Evolutionary conservation across 225 moss, liverwort and hornwort genomes (phyloP), one percentile per base, ranked within the genome.

Genomic region (Thuidium tamariscinum): DNA sequence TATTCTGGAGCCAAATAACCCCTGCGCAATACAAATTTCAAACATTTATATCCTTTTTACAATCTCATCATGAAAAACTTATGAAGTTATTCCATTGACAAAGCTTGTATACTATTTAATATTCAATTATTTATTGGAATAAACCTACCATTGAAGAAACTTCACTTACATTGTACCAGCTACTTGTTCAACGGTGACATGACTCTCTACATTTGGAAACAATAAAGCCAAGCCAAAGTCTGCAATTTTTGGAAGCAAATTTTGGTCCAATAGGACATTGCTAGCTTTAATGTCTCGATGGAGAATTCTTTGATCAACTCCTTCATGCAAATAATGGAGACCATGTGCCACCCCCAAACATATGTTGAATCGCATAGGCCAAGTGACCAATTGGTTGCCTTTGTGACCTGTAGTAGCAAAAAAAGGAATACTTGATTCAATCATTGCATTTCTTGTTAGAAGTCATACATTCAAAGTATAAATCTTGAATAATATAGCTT

Each of bases 1-100:
- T 95, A 94, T 30, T 95, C 84, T 67, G 90, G 93, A 46, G 94
- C 91, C 69, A 93, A 27, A 19, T 94, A 93, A 3, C 93, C 92
- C 72, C 90, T 93, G 44, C 72, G 71, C 61, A 72, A 79, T 68
- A 17, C 69, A 83, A 57, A 27, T 11, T 51, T 13, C 19, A 77
- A 60, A 1, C 25, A 26, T 7, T 83, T 49, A 20, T 25, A 48
- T 32, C n/a, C 23, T 19, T 13, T 39, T 51, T 5, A 20, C 1
- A 64, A 52, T 44, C 19, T n/a, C 74, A 55, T 23, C 2, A 15
- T 34, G 4, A 15, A n/a, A 74, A 36, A 76, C 1, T 21, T 8
- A 36, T 20, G 1, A 32, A 22, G 5, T 56, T 34, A 29, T 25
- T 55, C n/a, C 26, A 54, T 26, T 56, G 2, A 26, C 37, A 77